Percentiles rank a stretch among this genome's conserved stretches.
phyloP scores from a whole-genome alignment of 208 protist species.

The Porcisia hertigi region DNA sequence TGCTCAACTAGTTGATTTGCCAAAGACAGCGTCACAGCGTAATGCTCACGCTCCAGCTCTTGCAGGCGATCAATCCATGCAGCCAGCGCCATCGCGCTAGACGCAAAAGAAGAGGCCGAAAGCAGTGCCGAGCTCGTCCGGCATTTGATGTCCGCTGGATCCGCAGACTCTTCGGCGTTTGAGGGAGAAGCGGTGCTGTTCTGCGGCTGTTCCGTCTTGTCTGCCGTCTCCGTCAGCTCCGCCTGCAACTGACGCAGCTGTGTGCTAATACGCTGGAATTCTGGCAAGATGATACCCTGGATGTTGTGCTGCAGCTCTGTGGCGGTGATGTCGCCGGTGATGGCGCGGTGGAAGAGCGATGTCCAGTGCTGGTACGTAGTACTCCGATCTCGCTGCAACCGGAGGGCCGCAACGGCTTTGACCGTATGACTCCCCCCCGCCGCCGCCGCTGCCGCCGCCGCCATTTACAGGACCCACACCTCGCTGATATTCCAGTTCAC shows the following conservation, averaged over 20 bases:
- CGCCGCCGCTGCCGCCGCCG: background rate
- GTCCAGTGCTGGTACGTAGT: conserved; percentile 64
- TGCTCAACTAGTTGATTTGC: conserved; percentile 22
- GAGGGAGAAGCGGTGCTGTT: background rate
- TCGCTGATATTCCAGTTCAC: no score
- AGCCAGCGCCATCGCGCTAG: conserved; percentile 4
- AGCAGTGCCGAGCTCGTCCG: background rate
- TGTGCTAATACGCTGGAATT: conserved; percentile 60
- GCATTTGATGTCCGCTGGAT: background rate
- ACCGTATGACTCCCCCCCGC: background rate
- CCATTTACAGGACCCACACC: background rate
- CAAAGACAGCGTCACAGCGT: conserved; percentile 42
- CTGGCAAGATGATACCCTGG: conserved; percentile 39
- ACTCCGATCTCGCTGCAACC: conserved; percentile 67
- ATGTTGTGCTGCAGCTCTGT: conserved; percentile 49
- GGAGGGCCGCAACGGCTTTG: conserved; percentile 25
- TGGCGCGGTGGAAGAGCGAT: conserved; percentile 42
- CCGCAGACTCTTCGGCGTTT: background rate
- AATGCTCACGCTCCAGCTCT: conserved; percentile 58
- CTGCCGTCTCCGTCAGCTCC: background rate
- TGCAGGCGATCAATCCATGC: conserved; percentile 65
- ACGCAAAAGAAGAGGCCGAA: background rate
- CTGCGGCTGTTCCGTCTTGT: background rate
- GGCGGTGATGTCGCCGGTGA: conserved; percentile 43
- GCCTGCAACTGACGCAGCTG: conserved; percentile 54